phyloP scores from a whole-genome alignment of 305 asterid species.

The Solanum hybrid region DNA sequence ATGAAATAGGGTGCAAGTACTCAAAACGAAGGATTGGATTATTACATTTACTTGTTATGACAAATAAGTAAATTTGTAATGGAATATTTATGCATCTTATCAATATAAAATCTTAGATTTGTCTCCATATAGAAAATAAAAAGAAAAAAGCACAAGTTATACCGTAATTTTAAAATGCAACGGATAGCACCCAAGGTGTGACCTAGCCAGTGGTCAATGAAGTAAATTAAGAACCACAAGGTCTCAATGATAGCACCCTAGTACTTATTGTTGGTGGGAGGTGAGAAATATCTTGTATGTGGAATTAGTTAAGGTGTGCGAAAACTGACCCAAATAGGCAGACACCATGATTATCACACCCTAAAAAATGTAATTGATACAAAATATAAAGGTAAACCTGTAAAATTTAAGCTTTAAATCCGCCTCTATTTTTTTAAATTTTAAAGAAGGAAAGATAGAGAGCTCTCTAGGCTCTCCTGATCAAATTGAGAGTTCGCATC shows the following conservation, averaged over 20 bases:
- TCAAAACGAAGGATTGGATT: neutral
- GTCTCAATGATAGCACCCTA: neutral
- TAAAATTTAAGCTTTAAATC: neutral
- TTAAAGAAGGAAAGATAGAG: neutral
- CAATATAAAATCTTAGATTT: neutral
- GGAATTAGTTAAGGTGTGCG: neutral
- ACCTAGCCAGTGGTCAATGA: neutral
- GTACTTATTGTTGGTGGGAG: neutral
- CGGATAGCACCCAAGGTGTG: neutral
- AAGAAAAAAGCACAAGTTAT: neutral
- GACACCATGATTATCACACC: neutral
- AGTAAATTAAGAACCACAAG: neutral
- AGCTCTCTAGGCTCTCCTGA: too few relatives aligned
- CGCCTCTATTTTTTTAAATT: neutral
- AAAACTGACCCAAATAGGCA: fast-evolving
- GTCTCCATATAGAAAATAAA: neutral
- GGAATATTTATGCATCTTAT: neutral
- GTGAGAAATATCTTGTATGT: fast-evolving
- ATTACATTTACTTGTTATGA: neutral
- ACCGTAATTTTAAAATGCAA: neutral
- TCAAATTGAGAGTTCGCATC: too few relatives aligned
- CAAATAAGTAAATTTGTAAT: neutral
- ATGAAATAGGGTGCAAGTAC: neutral
- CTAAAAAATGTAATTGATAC: neutral
- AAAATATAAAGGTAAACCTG: neutral